phyloP scores from a whole-genome alignment of 805 yeast species.

The Candida khao-thaluensis region DNA sequence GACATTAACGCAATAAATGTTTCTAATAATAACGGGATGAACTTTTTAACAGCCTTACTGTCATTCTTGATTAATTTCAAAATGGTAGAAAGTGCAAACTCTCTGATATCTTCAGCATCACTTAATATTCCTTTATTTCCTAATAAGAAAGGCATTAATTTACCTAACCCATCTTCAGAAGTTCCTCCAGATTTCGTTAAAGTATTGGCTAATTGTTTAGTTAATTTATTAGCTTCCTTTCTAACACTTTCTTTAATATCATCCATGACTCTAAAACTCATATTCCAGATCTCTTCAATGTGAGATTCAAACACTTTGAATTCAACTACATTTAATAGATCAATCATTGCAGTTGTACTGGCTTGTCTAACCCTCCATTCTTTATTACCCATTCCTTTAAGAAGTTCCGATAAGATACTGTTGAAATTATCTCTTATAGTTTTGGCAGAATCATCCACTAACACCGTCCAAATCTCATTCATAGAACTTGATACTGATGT shows the following conservation, averaged over 20 bases:
- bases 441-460: slow-evolving; percentile 58
- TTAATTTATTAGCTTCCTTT: slow-evolving; percentile 68
- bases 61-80: slow-evolving; percentile 66
- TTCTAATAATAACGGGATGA: slow-evolving; percentile 64
- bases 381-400: slow-evolving; percentile 67
- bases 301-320: slow-evolving; percentile 49
- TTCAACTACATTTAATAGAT: slow-evolving; percentile 63
- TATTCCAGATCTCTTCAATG: slow-evolving; percentile 74
- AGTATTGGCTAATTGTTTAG: slow-evolving; percentile 62
- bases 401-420: slow-evolving; percentile 60
- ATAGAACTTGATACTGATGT: slow-evolving; percentile 72
- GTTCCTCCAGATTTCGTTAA: slow-evolving; percentile 47
- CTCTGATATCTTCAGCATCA: slow-evolving; percentile 81
- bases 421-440: slow-evolving; percentile 55
- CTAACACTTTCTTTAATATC: slow-evolving; percentile 94
- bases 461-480: slow-evolving; percentile 82
- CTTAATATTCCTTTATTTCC: slow-evolving; percentile 78
- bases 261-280: slow-evolving; percentile 87
- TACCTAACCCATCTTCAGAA: slow-evolving; percentile 45
- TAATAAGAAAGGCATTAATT: slow-evolving; percentile 72
- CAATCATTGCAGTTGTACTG: slow-evolving; percentile 66
- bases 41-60: slow-evolving; percentile 60
- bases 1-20: slow-evolving; percentile 75
- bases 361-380: slow-evolving; percentile 97
- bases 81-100: slow-evolving; percentile 74